Evolutionary conservation across 345 rosid species (phyloP).

Genomic region (Corchorus capsularis): DNA sequence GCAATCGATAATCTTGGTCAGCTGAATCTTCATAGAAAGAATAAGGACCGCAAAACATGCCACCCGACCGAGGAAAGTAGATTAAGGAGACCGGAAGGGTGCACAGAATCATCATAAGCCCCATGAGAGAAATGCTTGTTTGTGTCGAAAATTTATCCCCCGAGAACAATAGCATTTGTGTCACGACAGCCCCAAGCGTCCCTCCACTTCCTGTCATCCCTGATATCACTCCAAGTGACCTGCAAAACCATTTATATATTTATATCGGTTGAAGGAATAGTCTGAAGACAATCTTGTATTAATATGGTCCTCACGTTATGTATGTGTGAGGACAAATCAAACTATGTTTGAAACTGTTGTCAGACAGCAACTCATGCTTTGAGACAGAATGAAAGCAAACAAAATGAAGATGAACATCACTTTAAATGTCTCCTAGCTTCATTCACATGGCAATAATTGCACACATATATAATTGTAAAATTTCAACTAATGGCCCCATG

Average conservation of each 20-base stretch:
- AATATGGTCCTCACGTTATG: too few species aligned
- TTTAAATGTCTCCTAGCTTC: too few species aligned
- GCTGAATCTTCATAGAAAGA: constrained; percentile 21
- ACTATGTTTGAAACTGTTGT: too few species aligned
- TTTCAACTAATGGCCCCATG: background rate
- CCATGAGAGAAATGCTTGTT: constrained; percentile 86
- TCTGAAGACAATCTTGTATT: background rate
- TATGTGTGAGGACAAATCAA: too few species aligned
- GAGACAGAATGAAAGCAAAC: too few species aligned
- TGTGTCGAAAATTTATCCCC: constrained; percentile 52
- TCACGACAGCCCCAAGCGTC: constrained; percentile 71
- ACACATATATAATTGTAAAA: too few species aligned
- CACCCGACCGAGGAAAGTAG: constrained; percentile 64
- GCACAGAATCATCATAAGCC: constrained; percentile 58
- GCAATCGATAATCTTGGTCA: constrained; percentile 35
- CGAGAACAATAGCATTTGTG: constrained; percentile 62
- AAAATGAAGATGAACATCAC: too few species aligned
- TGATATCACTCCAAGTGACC: constrained; percentile 80
- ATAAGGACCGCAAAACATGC: constrained; percentile 56
- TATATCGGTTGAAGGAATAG: background rate
- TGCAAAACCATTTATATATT: constrained; percentile 25
- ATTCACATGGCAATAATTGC: too few species aligned
- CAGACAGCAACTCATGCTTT: background rate
- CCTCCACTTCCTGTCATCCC: constrained; percentile 94
- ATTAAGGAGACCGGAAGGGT: constrained; percentile 53